Percentiles rank a stretch among this genome's conserved stretches.
Conservation (phyloP, 805 yeast species). For the Yarrowia bubula region DNA sequence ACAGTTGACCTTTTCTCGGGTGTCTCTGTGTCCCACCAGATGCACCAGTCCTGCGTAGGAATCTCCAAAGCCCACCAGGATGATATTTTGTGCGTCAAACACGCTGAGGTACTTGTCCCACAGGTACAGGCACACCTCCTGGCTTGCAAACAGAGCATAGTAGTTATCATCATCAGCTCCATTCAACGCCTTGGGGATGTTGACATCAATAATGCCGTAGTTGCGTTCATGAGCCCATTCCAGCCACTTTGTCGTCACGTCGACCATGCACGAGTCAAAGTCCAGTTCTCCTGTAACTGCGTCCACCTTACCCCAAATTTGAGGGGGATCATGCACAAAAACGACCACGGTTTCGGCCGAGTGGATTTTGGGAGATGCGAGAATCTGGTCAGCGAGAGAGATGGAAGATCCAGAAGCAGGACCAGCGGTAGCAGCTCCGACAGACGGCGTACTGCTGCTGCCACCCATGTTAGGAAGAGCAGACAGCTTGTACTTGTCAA, state of each 20-base stretch:
- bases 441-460: conserved; percentile 18
- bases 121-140: conserved; percentile 70
- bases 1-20: conserved; percentile 64
- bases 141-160: conserved; percentile 66
- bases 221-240: conserved; percentile 62
- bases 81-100: conserved; percentile 66
- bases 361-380: conserved; percentile 70
- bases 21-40: conserved; percentile 76
- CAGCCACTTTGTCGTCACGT: conserved; percentile 66
- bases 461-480: conserved; percentile 54
- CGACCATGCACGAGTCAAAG: conserved; percentile 70
- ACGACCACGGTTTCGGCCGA: conserved; percentile 59
- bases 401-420: conserved; percentile 40
- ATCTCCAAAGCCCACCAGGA: conserved; percentile 86
- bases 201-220: conserved; percentile 81
- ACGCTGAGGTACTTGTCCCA: conserved; percentile 91
- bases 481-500: conserved; percentile 58
- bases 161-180: conserved; percentile 46
- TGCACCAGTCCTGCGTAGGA: conserved; percentile 85
- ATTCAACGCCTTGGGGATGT: conserved; percentile 60
- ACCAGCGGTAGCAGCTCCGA: conserved; percentile 15
- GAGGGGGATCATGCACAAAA: conserved; percentile 86
- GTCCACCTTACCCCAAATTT: conserved; percentile 83
- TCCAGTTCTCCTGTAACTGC: conserved; percentile 77
- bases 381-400: conserved; percentile 59